Evolutionary conservation across 441 rosid genomes (phyloP), one percentile per base, ranked within the genome.

Genomic region (Iberis amara): DNA sequence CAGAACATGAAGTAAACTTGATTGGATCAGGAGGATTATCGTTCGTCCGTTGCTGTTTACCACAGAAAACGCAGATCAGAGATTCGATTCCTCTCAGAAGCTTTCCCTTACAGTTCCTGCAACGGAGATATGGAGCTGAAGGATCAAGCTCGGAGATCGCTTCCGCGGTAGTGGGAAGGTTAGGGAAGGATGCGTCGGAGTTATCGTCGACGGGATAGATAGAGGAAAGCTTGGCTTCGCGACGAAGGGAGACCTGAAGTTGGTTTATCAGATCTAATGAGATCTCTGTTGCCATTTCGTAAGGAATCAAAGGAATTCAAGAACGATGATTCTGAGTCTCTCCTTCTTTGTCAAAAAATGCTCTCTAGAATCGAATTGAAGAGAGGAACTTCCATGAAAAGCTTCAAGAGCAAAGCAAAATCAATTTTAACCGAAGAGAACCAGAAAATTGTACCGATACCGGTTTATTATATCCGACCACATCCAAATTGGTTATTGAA

Each of bases 11-110:
- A 24, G 65, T 70, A 59, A 88, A 83, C 61, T 82, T 78, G 72
- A 91, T 74, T 0, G 95, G 83, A 37, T 71, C 75, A 31, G 85
- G 95, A 24, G 79, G 73, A 14, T 52, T 63, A 7, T 77, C 81
- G n/a, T 13, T 62, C 32, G 49, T 69, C 3, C 64, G 55, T 46
- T 62, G 81, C 24, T 68, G 77, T 12, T 73, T 61, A 21, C 98
- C 95, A 38, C 96, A 91, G 70, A 91, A 88, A 26, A 85, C 76
- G 59, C 98, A 88, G 65, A 83, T 55, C 32, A 78, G 46, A 11
- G 96, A 88, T 12, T 74, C 62, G 7, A 66, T 43, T 11, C 91
- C 95, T 18, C 81, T 53, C 30, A 91, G 74, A 21, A 91, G 88
- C 52, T 73, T 69, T 1, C 78, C 90, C 8, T 73, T 70, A 63